Evolutionary conservation across 495 filamentous ascomycete genomes (phyloP).

Genomic region (Cercophora newfieldiana): DNA sequence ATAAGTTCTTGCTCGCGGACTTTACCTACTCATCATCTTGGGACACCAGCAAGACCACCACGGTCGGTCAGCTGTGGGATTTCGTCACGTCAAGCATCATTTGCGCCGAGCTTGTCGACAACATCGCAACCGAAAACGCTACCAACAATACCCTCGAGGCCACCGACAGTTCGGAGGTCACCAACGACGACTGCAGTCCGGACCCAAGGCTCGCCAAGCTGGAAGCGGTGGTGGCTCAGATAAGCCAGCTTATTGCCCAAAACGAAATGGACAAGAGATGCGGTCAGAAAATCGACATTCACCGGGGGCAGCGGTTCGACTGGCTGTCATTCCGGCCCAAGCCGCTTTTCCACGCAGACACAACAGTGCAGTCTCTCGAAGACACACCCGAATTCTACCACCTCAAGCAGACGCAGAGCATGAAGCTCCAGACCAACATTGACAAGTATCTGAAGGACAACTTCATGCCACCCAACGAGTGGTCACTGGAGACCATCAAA

Average conservation of each 20-base stretch:
- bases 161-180: not conserved
- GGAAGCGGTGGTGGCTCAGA: not conserved
- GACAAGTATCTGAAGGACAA: not conserved
- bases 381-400: constrained; percentile 1
- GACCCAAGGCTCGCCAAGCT: not conserved
- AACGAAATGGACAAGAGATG: not conserved
- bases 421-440: not conserved
- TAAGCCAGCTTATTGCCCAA: not conserved
- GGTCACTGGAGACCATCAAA: constrained; percentile 2
- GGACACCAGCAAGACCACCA: not conserved
- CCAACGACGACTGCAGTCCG: not conserved
- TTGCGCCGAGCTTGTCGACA: not conserved
- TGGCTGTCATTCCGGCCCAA: not conserved
- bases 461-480: not conserved
- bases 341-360: not conserved
- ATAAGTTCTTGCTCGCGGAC: constrained; percentile 2
- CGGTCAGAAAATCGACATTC: not conserved
- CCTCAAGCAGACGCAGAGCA: not conserved
- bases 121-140: not conserved
- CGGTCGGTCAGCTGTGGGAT: constrained; percentile 3
- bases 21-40: not conserved
- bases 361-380: not conserved
- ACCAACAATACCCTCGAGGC: not conserved
- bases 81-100: not conserved
- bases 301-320: not conserved